These are phyloP conservation scores for Millerozyma miso DNA, from an alignment of 805 yeast genomes.

Conservation along the genomic window DNA sequence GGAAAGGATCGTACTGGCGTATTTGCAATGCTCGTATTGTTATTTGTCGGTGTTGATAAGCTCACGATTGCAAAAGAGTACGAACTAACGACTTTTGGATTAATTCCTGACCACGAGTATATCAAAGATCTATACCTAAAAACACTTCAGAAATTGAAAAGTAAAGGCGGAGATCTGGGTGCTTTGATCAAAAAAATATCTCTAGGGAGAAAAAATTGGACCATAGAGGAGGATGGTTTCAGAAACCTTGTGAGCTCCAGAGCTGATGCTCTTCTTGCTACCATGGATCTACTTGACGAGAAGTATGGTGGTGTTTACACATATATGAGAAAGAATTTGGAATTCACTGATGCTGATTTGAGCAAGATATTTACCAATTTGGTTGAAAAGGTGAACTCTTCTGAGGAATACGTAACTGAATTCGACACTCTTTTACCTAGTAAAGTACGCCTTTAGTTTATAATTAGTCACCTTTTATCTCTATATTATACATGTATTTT, in stretches of 20 bases:
- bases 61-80: slow-evolving; percentile 70
- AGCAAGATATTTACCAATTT: slow-evolving; percentile 21
- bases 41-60: slow-evolving; percentile 61
- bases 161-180: slow-evolving; percentile 17
- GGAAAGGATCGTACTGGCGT: slow-evolving; percentile 88
- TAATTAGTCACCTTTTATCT: not conserved
- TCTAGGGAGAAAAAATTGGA: slow-evolving; percentile 40
- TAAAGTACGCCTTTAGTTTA: not conserved
- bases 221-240: slow-evolving; percentile 49
- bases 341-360: slow-evolving; percentile 44
- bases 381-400: slow-evolving; percentile 6
- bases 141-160: slow-evolving; percentile 27
- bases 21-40: slow-evolving; percentile 60
- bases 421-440: not conserved
- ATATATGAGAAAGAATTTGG: slow-evolving; percentile 44
- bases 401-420: not conserved
- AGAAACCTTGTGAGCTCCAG: slow-evolving; percentile 57
- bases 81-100: slow-evolving; percentile 67
- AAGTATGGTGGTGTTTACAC: slow-evolving; percentile 52
- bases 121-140: slow-evolving; percentile 32
- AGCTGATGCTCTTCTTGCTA: slow-evolving; percentile 65
- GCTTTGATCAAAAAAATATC: slow-evolving; percentile 20
- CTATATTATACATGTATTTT: not conserved
- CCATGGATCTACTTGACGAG: slow-evolving; percentile 49
- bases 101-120: slow-evolving; percentile 44